phyloP scores from a whole-genome alignment of 768 basidiomycete species.

The Sutorius australiensis region DNA sequence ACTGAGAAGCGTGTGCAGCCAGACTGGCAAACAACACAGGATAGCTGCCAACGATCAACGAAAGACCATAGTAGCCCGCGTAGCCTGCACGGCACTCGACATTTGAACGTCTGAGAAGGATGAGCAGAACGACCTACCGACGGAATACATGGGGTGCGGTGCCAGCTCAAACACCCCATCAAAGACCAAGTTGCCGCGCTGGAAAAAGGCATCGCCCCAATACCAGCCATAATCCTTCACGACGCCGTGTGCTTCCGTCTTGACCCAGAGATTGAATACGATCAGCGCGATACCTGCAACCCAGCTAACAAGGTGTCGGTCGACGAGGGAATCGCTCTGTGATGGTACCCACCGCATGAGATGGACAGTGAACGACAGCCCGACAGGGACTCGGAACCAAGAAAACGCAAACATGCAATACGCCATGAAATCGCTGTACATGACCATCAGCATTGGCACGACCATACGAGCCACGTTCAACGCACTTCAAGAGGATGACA shows the following conservation, averaged over 20 bases:
- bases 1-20: constrained; percentile 93
- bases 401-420: constrained; percentile 96
- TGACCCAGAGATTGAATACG: constrained; percentile 97
- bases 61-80: constrained; percentile 96
- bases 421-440: constrained; percentile 80
- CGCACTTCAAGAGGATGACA: constrained; percentile 91
- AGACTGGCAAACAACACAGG: constrained; percentile 89
- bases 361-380: constrained; percentile 69
- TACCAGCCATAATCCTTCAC: constrained; percentile 99
- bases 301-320: constrained; percentile 55
- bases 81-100: constrained; percentile 52
- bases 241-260: constrained; percentile 94
- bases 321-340: not conserved
- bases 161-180: constrained; percentile 97
- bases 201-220: constrained; percentile 92
- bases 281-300: constrained; percentile 80
- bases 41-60: constrained; percentile 85
- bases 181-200: constrained; percentile 89
- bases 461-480: constrained; percentile 10
- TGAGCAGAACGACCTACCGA: constrained; percentile 40
- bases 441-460: constrained; percentile 2
- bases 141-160: constrained; percentile 95
- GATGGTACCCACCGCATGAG: constrained; percentile 60
- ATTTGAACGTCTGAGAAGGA: not conserved
- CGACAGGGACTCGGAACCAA: constrained; percentile 82